phyloP scores from a whole-genome alignment of 371 early-diverging fungal species.

The Rhizopus microsporus region DNA sequence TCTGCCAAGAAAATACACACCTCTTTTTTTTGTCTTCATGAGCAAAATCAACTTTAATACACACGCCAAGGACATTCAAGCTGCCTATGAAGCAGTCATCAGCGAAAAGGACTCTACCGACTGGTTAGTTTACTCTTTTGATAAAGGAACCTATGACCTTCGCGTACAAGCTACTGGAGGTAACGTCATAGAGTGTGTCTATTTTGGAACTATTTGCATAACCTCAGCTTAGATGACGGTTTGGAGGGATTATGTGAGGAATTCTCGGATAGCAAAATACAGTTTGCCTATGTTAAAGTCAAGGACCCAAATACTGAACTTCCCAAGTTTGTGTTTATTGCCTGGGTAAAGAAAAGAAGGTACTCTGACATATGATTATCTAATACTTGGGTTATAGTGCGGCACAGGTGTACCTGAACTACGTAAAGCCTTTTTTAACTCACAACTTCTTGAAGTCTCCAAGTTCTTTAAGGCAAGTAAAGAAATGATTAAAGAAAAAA shows the following conservation, averaged over 20 bases:
- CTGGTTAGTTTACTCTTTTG: constrained; percentile 86
- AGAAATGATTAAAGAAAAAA: neutral
- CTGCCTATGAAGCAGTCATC: constrained; percentile 73
- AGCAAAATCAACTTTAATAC: constrained; percentile 60
- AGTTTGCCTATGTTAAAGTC: constrained; percentile 86
- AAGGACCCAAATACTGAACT: constrained; percentile 86
- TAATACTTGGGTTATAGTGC: constrained; percentile 55
- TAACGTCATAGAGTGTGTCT: constrained; percentile 21
- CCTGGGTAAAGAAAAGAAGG: constrained; percentile 69
- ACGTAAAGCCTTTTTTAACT: constrained; percentile 86
- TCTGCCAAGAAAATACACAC: constrained; percentile 2
- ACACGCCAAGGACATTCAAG: constrained; percentile 59
- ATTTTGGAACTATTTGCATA: neutral
- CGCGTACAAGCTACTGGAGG: constrained; percentile 73
- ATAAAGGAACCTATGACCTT: constrained; percentile 82
- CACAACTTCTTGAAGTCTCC: constrained; percentile 80
- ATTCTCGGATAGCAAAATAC: constrained; percentile 87
- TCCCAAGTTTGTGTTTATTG: constrained; percentile 88
- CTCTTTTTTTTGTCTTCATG: constrained; percentile 10
- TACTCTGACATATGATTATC: neutral
- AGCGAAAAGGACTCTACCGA: constrained; percentile 54
- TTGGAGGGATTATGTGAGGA: constrained; percentile 90
- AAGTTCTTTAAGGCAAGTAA: constrained; percentile 70
- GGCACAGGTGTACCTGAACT: constrained; percentile 93
- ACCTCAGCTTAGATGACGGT: constrained; percentile 57